A percentile compares a stretch with the other conserved stretches of the same genome.
phyloP scores from a whole-genome alignment of 2,329 filamentous ascomycete genomes.

The Plenodomus biglobosus region DNA sequence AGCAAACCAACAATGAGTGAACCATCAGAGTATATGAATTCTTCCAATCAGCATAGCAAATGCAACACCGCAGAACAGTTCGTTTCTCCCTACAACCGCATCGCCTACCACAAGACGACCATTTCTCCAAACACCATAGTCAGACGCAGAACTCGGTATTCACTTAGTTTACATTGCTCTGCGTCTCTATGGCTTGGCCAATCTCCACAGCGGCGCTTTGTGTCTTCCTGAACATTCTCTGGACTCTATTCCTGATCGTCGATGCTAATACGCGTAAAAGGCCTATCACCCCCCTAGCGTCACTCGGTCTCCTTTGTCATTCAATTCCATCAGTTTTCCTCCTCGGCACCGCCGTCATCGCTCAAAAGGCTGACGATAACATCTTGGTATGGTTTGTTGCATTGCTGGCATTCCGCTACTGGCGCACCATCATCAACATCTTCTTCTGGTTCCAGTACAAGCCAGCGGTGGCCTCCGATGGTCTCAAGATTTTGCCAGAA shows the following conservation, averaged over 20 bases:
- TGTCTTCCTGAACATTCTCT: neutral
- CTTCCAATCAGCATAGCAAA: neutral
- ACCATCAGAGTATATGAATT: neutral
- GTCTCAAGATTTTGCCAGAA: neutral
- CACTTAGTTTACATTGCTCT: neutral
- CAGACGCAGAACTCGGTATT: neutral
- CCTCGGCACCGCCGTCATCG: slow-evolving; percentile 1
- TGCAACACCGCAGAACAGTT: neutral
- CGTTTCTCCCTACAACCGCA: neutral
- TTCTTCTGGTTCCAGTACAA: slow-evolving; percentile 23
- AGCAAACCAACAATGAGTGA: neutral
- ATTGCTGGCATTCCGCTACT: slow-evolving; percentile 23
- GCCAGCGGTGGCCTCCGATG: neutral
- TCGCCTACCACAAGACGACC: neutral
- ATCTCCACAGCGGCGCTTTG: neutral
- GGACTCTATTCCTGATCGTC: slow-evolving; percentile 11
- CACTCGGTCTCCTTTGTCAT: slow-evolving; percentile 14
- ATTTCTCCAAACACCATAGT: neutral
- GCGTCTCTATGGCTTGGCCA: neutral
- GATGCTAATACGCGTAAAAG: slow-evolving; percentile 4
- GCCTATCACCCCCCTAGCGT: neutral
- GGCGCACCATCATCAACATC: slow-evolving; percentile 16
- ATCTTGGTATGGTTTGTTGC: slow-evolving; percentile 14
- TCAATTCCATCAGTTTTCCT: slow-evolving; percentile 9
- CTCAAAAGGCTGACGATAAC: slow-evolving; percentile 3